phyloP scores from a whole-genome alignment of 129 eudicot species.

The Silybum marianum region DNA sequence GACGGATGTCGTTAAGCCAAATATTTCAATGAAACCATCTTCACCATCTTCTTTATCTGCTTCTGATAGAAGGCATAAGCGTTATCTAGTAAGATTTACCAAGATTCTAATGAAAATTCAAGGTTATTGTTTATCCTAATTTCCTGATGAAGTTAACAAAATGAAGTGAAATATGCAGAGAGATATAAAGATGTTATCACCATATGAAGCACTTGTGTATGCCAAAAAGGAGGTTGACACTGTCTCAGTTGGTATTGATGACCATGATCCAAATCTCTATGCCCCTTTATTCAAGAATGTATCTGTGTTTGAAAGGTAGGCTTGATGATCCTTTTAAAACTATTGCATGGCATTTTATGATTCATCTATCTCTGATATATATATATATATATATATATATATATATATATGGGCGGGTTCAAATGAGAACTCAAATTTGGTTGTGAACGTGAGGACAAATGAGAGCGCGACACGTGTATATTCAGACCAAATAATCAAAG shows the following conservation, averaged over 20 bases:
- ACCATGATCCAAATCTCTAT: conserved; percentile 70
- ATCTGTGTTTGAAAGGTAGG: conserved; percentile 78
- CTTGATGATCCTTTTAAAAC: conserved; percentile 7
- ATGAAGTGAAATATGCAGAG: conserved; percentile 50
- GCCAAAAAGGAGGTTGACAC: conserved; percentile 70
- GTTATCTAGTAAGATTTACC: conserved; percentile 44
- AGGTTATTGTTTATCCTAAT: neutral
- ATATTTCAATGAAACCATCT: conserved; percentile 27
- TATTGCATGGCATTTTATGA: conserved; percentile 3
- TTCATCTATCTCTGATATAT: conserved; percentile 5
- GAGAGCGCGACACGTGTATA: too few species aligned
- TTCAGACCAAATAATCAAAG: too few species aligned
- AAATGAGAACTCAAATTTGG: too few species aligned
- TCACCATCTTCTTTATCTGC: conserved; percentile 35
- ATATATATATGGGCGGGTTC: too few species aligned
- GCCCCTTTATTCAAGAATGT: conserved; percentile 80
- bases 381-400: neutral
- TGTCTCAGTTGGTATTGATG: conserved; percentile 40
- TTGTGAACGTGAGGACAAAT: too few species aligned
- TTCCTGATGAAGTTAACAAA: conserved; percentile 4
- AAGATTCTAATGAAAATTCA: conserved; percentile 7
- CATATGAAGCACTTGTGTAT: conserved; percentile 73
- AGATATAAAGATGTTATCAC: conserved; percentile 52
- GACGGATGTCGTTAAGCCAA: conserved; percentile 20
- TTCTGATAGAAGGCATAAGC: conserved; percentile 35